Base-by-base conservation (phyloP, 805 yeast species). In the Wickerhamomyces queroliae region DNA sequence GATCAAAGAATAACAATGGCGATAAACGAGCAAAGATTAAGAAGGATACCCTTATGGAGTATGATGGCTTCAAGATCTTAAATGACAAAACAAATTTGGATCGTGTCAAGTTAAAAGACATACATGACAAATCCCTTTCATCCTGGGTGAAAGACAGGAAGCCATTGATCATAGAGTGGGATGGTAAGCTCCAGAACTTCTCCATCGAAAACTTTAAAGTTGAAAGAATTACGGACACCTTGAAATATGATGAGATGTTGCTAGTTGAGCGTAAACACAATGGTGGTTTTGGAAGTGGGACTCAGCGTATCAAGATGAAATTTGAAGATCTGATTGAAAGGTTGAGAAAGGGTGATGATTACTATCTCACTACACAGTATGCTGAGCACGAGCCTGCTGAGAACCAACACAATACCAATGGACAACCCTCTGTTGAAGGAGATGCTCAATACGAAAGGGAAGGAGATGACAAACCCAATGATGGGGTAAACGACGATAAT, bases 311-410 rank as follows among this genome's bases (percentile, higher is more conserved):
- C 13, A 67, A 67, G 39, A 68, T 80, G 76, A 56, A 62, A 3
- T 66, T 83, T 43, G 51, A 52, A 0, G 76, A 77, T 16, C 67
- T 83, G 35, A 55, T 80, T 38, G 52, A 58, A 0, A 63, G 59
- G 43, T 48, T 80, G 21, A 40, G 54, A 22, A 33, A 42, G 2
- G 78, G 75, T 1, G 74, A 73, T 15, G 68, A 65, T 0, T 66
- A 72, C 41, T 83, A 83, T 47, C 62, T 83, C 54, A 83, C 90
- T 1, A 83, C 90, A 0, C 90, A 83, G 47, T 83, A 83, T 50
- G 61, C 47, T 3, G 80, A 72, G 36, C 72, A 72, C 42, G 70
- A 63, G 21, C 59, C 59, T 5, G 65, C 59, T 16, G 56, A 48
- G 35, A 45, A 51, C 15, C n/a, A n/a, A n/a, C n/a, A n/a, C n/a